These are phyloP conservation scores for Iberis amara DNA, from an alignment of 441 rosid species.

Conservation along the genomic window DNA sequence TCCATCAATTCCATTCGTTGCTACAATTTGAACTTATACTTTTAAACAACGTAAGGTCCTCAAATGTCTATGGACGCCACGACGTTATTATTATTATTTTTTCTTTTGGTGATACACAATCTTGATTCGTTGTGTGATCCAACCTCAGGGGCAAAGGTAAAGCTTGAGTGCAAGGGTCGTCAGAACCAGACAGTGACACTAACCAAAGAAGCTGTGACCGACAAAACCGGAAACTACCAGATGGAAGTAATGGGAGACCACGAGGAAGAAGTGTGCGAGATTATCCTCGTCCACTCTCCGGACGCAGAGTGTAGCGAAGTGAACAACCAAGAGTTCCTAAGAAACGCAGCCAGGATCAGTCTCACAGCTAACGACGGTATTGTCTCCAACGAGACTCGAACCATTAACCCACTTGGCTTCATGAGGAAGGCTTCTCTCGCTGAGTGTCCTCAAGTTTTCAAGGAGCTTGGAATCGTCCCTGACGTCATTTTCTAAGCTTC, in stretches of 20 bases:
- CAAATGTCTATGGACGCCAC: too few relatives aligned
- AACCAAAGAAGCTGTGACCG: conserved; percentile 37
- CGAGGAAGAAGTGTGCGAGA: conserved; percentile 49
- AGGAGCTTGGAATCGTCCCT: conserved; percentile 45
- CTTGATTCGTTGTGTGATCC: too few relatives aligned
- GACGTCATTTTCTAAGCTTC: conserved; percentile 23
- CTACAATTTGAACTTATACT: too few relatives aligned
- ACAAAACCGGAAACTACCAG: conserved; percentile 37
- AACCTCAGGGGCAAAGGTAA: conserved; percentile 40
- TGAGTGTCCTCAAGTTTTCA: conserved; percentile 39
- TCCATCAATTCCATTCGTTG: too few relatives aligned
- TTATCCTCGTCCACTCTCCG: conserved; percentile 34
- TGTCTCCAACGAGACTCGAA: conserved; percentile 30
- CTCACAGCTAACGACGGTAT: conserved; percentile 46
- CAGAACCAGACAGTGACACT: conserved; percentile 34
- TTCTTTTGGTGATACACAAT: too few relatives aligned
- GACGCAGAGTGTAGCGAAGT: conserved; percentile 39
- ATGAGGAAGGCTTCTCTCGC: conserved; percentile 36
- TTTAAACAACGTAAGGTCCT: too few relatives aligned
- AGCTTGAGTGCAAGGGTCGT: conserved; percentile 45
- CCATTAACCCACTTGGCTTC: conserved; percentile 52
- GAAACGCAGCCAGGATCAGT: conserved; percentile 39
- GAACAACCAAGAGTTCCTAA: conserved; percentile 30
- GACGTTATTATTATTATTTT: too few relatives aligned
- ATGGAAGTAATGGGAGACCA: conserved; percentile 46